Base-by-base conservation (phyloP, 2,329 filamentous ascomycete genomes). In the Cadophora sp. region DNA sequence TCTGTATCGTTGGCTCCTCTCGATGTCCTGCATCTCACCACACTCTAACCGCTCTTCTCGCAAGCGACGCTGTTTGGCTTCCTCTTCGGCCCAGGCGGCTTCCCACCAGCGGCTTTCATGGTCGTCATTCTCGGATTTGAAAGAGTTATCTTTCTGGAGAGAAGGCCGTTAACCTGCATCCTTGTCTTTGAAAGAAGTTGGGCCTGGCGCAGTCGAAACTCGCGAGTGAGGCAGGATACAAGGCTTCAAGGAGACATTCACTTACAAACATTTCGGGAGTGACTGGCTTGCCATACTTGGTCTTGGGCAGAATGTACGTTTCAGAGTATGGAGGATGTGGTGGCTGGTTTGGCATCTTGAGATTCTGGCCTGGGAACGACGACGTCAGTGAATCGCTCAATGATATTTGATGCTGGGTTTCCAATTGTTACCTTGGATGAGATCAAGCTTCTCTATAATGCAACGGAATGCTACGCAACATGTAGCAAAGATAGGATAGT, bases 251-350 rank as follows among this genome's bases (percentile, higher is more conserved):
- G 8, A 14, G 22, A n/a, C 5, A 5, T 26, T 27, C 46, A 67
- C 65, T 65, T 64, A 70, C 68, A 26, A 72, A 69, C 55, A 65
- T 68, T 1, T 64, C 51, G 53, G 27, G 7, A 7, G 24, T 65
- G 16, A 68, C 68, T 22, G 53, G 55, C 8, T 61, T 46, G 0
- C 66, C 68, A 51, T 67, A 70, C 43, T 61, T 68, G 2, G 68
- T 72, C 53, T 67, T 72, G 1, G 66, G 66, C 6, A 71, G 60
- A 4, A 59, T 56, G 29, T 64, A 63, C 9, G 50, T 51, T 0
- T 63, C 40, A 9, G 65, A 56, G 55, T 69, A 62, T 5, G 55
- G 55, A 40, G 62, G 55, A 11, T 65, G 67, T 24, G 55, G 65
- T 12, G 69, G 59, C n/a, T 66, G 51, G 40, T 66, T 61, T 4